These are phyloP conservation scores for Tylopilus sp. DNA, from an alignment of 768 basidiomycete species.

Conservation along the genomic window DNA sequence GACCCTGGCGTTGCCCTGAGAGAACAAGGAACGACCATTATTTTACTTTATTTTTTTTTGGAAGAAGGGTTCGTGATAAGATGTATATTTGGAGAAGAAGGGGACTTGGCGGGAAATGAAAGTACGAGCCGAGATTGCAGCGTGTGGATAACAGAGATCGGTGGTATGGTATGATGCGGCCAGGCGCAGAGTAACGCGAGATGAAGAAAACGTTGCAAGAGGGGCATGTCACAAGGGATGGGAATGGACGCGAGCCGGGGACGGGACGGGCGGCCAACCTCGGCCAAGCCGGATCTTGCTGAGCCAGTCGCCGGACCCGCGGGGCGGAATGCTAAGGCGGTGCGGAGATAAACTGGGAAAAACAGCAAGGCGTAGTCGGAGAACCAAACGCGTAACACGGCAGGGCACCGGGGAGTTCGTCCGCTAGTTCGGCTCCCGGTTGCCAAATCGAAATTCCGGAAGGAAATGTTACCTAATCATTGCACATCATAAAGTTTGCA, in stretches of 20 bases:
- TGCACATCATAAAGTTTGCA: conserved; percentile 21
- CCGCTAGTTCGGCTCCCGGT: conserved; percentile 7
- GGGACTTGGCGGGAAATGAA: conserved; percentile 20
- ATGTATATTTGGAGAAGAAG: conserved; percentile 19
- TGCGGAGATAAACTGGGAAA: conserved; percentile 23
- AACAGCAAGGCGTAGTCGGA: conserved; percentile 15
- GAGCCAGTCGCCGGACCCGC: conserved; percentile 26
- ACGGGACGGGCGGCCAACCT: conserved; percentile 17
- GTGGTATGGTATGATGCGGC: conserved; percentile 18
- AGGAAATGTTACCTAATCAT: conserved; percentile 31
- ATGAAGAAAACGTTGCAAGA: conserved; percentile 35
- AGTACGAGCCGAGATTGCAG: conserved; percentile 25
- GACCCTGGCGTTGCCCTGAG: too few relatives aligned
- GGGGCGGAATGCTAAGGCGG: conserved; percentile 16
- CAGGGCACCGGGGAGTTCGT: conserved; percentile 28
- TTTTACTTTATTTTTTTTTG: conserved; percentile 1
- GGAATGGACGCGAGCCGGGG: conserved; percentile 8
- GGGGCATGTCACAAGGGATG: conserved; percentile 19
- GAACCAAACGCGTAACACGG: conserved; percentile 12
- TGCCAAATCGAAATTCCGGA: conserved; percentile 5
- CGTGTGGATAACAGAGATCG: conserved; percentile 21
- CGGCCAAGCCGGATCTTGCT: conserved; percentile 29
- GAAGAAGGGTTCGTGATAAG: conserved; percentile 25
- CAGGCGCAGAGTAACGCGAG: conserved; percentile 24
- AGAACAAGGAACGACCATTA: conserved; percentile 13